phyloP scores from a whole-genome alignment of 1,284 basidiomycete species.

The Trametes versicolor region DNA sequence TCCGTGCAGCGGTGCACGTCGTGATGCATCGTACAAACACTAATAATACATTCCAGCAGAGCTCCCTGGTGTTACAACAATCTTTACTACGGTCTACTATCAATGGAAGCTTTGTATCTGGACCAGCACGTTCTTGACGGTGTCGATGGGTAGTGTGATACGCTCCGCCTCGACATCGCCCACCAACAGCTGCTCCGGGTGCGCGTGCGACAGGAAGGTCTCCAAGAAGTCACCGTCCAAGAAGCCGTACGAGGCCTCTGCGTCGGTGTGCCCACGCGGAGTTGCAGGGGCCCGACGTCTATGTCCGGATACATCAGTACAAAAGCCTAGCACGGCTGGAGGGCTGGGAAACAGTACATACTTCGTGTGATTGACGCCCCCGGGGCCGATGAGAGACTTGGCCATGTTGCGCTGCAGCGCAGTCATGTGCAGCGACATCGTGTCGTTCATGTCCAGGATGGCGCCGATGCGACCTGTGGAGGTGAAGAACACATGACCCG shows the following conservation, averaged over 20 bases:
- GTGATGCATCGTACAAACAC: not conserved
- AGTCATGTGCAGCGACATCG: slow-evolving; percentile 71
- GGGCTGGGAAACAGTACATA: slow-evolving; percentile 45
- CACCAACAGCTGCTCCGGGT: slow-evolving; percentile 54
- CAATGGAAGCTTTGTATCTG: slow-evolving; percentile 73
- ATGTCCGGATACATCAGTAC: slow-evolving; percentile 12
- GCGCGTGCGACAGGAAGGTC: slow-evolving; percentile 60
- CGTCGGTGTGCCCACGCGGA: slow-evolving; percentile 61
- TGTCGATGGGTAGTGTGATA: slow-evolving; percentile 54
- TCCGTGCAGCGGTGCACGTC: not conserved
- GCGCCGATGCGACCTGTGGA: slow-evolving; percentile 84
- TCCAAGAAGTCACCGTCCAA: slow-evolving; percentile 92
- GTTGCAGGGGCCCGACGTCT: slow-evolving; percentile 78
- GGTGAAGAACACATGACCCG: slow-evolving; percentile 83
- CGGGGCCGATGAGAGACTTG: slow-evolving; percentile 61
- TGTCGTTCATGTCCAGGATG: slow-evolving; percentile 71
- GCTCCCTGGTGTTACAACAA: slow-evolving; percentile 1
- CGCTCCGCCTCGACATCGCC: slow-evolving; percentile 66
- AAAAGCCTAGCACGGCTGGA: not conserved
- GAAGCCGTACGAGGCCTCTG: slow-evolving; percentile 77
- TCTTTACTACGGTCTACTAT: not conserved
- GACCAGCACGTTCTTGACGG: slow-evolving; percentile 63
- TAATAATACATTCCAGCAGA: slow-evolving; percentile 2
- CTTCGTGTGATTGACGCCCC: slow-evolving; percentile 73
- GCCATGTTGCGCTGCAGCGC: slow-evolving; percentile 85